Evolutionary conservation across 306 rosid species (phyloP), one percentile per base, ranked within the genome.

Genomic region (Biancaea sappan): DNA sequence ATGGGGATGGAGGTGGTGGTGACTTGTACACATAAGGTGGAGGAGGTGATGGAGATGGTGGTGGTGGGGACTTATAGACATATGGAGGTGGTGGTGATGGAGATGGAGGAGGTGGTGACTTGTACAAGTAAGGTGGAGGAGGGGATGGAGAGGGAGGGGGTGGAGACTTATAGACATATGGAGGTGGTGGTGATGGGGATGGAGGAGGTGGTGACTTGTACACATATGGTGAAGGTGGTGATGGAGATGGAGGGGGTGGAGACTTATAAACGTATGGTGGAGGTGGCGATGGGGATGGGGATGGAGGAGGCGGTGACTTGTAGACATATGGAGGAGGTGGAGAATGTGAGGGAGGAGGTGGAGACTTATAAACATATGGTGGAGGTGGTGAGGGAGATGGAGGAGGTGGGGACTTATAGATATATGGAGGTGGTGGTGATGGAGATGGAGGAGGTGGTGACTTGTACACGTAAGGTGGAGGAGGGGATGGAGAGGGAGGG

Each of bases 371-470:
- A 1, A 43, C 61, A 14, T 44, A 60, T 14, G 64, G 71, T 1
- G 61, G 65, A 0, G 65, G 76, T 0, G 83, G 79, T 8, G 79
- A 77, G 0, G 76, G 76, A 11, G 76, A 80, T 6, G 75, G 71
- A 5, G 68, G 24, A 0, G 43, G 50, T 41, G 76, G 67, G 0
- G 67, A 43, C 24, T 72, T 72, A 0, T 72, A 72, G 0, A 65
- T 8, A 8, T 41, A 57, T 0, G 69, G 75, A 0, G 70, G 73
- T 0, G 69, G 67, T 0, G 68, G 78, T 22, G 81, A 68, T 0
- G 61, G 75, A 1, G 61, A 40, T 12, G 83, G 73, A 4, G 83
- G 78, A 0, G 84, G 84, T 8, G 81, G 76, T 0, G 74, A 76
- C 47, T 75, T 57, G 2, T 44, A 13, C 0, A 68, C 8, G 24